These are phyloP conservation scores for Trifolium subterraneum DNA, from an alignment of 306 rosid genomes.

Conservation along the genomic window DNA sequence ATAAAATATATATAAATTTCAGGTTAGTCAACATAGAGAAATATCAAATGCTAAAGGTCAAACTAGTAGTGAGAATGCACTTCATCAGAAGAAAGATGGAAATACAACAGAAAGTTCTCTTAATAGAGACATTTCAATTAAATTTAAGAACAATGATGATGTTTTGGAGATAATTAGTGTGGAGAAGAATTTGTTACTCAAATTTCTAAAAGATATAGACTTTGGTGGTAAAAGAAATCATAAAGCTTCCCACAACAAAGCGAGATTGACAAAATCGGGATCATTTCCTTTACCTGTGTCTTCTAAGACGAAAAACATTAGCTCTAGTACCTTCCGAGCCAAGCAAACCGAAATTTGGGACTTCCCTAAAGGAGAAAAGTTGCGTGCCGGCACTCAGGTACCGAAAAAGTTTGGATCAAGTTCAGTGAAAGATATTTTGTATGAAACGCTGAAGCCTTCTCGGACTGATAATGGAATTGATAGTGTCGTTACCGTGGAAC, in stretches of 20 bases:
- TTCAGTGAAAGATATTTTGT: conserved; percentile 45
- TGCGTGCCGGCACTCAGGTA: conserved; percentile 43
- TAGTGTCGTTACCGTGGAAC: conserved; percentile 23
- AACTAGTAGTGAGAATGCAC: conserved; percentile 32
- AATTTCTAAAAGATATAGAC: conserved; percentile 57
- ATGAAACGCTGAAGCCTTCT: conserved; percentile 33
- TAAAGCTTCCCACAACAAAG: conserved; percentile 49
- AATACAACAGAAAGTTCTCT: conserved; percentile 39
- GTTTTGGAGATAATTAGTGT: conserved; percentile 56
- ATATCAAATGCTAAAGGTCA: conserved; percentile 37
- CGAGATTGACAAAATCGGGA: conserved; percentile 67
- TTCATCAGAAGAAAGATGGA: conserved; percentile 39
- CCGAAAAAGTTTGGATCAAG: conserved; percentile 39
- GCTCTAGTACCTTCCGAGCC: conserved; percentile 64
- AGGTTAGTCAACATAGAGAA: conserved; percentile 49
- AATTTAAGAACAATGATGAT: conserved; percentile 54
- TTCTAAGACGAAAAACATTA: conserved; percentile 40
- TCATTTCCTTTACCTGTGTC: conserved; percentile 70
- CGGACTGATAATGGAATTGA: conserved; percentile 35
- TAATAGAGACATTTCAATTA: conserved; percentile 39
- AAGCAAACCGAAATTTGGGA: conserved; percentile 73
- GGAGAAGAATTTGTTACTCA: conserved; percentile 72
- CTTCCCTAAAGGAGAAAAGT: conserved; percentile 51
- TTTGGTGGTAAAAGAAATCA: conserved; percentile 38
- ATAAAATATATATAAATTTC: conserved; percentile 24